Conservation (phyloP, 2,329 filamentous ascomycete species). For the Fusarium camptoceras region DNA sequence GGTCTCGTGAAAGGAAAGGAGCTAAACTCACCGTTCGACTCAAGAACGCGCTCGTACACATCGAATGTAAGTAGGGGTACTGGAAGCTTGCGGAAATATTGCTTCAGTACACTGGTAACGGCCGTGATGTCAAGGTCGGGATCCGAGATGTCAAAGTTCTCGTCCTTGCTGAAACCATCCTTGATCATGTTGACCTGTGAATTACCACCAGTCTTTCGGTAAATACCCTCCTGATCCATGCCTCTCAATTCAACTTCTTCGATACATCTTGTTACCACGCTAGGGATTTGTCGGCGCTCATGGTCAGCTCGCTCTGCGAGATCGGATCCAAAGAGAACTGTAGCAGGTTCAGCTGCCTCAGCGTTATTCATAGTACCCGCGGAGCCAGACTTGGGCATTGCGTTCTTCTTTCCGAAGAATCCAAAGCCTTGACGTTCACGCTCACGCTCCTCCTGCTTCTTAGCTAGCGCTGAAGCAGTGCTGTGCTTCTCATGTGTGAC, state of each 20-base stretch:
- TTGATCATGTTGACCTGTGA: constrained; percentile 91
- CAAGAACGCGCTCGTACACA: constrained; percentile 88
- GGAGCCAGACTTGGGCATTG: constrained; percentile 65
- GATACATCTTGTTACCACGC: constrained; percentile 92
- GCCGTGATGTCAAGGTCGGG: constrained; percentile 94
- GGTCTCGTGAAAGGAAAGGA: background rate
- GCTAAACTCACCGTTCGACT: constrained; percentile 74
- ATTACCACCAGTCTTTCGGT: constrained; percentile 94
- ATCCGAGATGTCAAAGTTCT: constrained; percentile 93
- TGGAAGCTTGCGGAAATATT: constrained; percentile 95
- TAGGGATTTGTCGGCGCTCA: constrained; percentile 89
- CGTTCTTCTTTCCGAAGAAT: constrained; percentile 73
- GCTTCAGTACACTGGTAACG: constrained; percentile 94
- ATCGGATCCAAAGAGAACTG: constrained; percentile 87
- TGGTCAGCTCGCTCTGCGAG: constrained; percentile 86
- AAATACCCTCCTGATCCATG: constrained; percentile 98
- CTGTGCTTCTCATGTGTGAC: constrained; percentile 36
- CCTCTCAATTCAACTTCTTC: constrained; percentile 95
- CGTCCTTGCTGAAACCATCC: constrained; percentile 87
- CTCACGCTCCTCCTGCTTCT: constrained; percentile 50
- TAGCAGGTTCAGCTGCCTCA: constrained; percentile 65
- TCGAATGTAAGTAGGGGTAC: constrained; percentile 91
- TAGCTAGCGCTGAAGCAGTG: constrained; percentile 39
- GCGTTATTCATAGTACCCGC: constrained; percentile 55
- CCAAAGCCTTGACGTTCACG: constrained; percentile 71